Evolutionary conservation across 1,284 basidiomycete species (phyloP).

Genomic region (Sporisorium exsertum): DNA sequence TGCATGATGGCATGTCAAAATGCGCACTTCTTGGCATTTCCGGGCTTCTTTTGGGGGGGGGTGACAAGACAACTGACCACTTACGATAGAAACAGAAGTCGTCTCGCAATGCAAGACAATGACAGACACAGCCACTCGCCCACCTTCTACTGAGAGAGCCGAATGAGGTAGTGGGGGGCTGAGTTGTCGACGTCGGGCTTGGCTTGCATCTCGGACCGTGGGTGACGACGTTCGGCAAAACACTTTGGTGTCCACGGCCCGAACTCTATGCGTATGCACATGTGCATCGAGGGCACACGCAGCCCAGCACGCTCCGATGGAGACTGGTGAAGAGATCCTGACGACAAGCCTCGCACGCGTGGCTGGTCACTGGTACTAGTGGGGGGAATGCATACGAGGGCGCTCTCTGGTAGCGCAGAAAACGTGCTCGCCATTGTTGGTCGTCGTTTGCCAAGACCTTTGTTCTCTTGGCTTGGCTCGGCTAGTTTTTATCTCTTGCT

Average conservation of each 20-base stretch:
- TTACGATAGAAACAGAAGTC: no score
- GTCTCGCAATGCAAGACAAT: no score
- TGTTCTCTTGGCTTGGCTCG: background rate
- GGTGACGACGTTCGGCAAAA: constrained; percentile 5
- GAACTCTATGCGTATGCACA: no score
- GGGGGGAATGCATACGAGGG: background rate
- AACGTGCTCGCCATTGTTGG: background rate
- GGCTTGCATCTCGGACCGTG: constrained; percentile 6
- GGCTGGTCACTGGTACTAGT: no score
- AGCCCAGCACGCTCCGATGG: no score
- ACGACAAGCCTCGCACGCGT: no score
- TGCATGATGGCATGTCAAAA: constrained; percentile 8
- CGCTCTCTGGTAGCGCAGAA: background rate
- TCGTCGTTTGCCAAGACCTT: background rate
- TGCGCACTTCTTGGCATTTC: constrained; percentile 10
- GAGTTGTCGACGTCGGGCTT: background rate
- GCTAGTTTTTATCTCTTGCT: background rate
- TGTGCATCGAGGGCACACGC: no score
- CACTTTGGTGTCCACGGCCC: no score
- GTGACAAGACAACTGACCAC: no score
- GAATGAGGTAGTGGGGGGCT: background rate
- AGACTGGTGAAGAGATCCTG: background rate
- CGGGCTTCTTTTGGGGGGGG: background rate
- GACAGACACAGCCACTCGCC: background rate
- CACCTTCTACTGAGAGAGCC: background rate